phyloP scores from a whole-genome alignment of 805 yeast genomes.

The Hanseniaspora pseudoguilliermondii region DNA sequence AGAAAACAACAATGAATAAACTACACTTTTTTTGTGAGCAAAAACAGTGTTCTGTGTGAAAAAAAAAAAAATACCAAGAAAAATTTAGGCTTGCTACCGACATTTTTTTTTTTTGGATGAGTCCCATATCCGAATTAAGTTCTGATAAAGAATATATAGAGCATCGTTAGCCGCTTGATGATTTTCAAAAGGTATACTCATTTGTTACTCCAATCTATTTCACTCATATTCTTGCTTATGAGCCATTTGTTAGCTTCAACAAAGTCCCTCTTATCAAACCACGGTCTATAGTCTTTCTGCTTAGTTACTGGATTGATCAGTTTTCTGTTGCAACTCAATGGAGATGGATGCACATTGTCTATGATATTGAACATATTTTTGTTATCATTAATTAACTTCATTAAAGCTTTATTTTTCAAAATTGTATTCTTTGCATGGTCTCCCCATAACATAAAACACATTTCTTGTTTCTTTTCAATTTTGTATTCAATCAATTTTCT shows the following conservation, averaged over 20 bases:
- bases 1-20: too few relatives aligned
- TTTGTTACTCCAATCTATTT: conserved; percentile 54
- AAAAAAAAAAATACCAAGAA: too few relatives aligned
- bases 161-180: too few relatives aligned
- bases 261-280: conserved; percentile 68
- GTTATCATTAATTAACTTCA: not conserved
- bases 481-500: conserved; percentile 39
- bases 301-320: conserved; percentile 1
- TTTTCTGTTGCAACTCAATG: conserved; percentile 73
- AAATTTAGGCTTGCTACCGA: too few relatives aligned
- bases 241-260: conserved; percentile 70
- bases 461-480: conserved; percentile 30
- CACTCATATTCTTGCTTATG: conserved; percentile 24
- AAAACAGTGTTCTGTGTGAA: too few relatives aligned
- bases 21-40: too few relatives aligned
- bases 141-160: too few relatives aligned
- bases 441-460: conserved; percentile 76
- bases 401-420: conserved; percentile 1
- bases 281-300: conserved; percentile 30
- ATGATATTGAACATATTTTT: conserved; percentile 38
- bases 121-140: too few relatives aligned
- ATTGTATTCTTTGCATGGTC: conserved; percentile 56
- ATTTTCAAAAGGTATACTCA: too few relatives aligned
- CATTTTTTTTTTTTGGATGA: too few relatives aligned
- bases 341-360: conserved; percentile 85